Base-by-base conservation (phyloP, 441 rosid species). In the Croton setiger region DNA sequence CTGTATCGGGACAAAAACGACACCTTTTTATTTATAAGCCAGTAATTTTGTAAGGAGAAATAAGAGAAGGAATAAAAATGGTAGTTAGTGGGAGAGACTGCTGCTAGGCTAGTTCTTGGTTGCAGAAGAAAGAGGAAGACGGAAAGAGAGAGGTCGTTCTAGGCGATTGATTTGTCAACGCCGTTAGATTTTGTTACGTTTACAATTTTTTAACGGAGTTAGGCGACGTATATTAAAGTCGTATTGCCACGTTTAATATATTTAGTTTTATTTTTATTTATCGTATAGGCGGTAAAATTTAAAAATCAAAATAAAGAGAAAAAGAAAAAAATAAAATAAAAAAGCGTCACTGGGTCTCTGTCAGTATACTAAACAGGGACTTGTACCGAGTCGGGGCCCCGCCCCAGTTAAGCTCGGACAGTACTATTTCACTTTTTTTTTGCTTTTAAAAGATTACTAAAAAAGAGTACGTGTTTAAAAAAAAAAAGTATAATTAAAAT, bases 131-230 rank as follows among this genome's bases (percentile, higher is more conserved):
- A 0, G 12, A 56, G 31, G 59, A 67, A 33, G 68, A 66, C 75
- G 66, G 85, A 65, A 72, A 49, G 74, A 66, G 78, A 64, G 76
- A 62, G 48, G 85, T 85, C 80, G 82, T 84, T 87, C 82, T 81
- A 45, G 79, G 83, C 78, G 83, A 85, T 27, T 27, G 31, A 27
- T 74, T 72, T 45, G 5, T 67, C 70, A 68, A 84, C 90, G 90
- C 55, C 90, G 95, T 83, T 62, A 71, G 72, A 63, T 60, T 60
- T 75, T 21, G 66, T 18, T 9, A 78, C 72, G 81, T 79, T 43
- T 41, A 15, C 18, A 45, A 10, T 10, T 15, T 74, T 15, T 74
- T 67, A 49, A 80, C 90, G 87, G 87, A 60, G 77, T 57, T 72
- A 65, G 66, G 70, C 71, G 82, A 76, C 81, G 75, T 44, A 31